Evolutionary conservation across 2,329 filamentous ascomycete genomes (phyloP).

Genomic region (Aspergillus amoenus): DNA sequence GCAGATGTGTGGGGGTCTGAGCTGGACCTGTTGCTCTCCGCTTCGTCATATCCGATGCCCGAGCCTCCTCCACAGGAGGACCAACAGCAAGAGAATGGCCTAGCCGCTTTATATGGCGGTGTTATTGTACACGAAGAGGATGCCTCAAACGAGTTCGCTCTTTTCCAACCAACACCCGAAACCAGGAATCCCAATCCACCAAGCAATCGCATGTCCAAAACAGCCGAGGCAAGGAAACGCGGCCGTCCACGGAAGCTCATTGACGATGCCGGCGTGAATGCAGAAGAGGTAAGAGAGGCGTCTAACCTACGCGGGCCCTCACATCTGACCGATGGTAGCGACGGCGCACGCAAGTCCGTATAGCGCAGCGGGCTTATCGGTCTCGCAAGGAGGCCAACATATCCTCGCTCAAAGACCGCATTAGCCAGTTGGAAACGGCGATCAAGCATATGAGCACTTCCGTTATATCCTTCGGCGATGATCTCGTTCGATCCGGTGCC

Average conservation of each 20-base stretch:
- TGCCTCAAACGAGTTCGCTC: too few relatives aligned
- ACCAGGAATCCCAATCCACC: background rate
- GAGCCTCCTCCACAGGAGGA: constrained; percentile 1
- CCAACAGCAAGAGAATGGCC: background rate
- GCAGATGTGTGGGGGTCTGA: background rate
- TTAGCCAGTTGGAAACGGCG: constrained; percentile 18
- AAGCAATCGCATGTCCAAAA: background rate
- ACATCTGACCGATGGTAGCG: constrained; percentile 13
- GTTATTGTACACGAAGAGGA: background rate
- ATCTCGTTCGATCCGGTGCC: constrained; percentile 21
- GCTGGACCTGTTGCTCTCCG: constrained; percentile 18
- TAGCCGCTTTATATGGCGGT: background rate
- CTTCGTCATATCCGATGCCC: constrained; percentile 20
- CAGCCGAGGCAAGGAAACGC: constrained; percentile 14
- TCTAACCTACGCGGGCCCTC: background rate
- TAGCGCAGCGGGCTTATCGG: constrained; percentile 28
- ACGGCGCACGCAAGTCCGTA: constrained; percentile 25
- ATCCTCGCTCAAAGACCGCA: constrained; percentile 19
- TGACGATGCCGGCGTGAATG: constrained; percentile 12
- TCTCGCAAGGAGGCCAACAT: constrained; percentile 25
- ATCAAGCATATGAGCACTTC: constrained; percentile 25
- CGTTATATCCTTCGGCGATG: constrained; percentile 23
- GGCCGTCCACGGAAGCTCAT: constrained; percentile 22
- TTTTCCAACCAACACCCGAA: background rate
- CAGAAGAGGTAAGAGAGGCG: constrained; percentile 18